A percentile compares a stretch with the other conserved stretches of the same genome.
Evolutionary conservation across 768 basidiomycete species (phyloP).

Genomic region (Lactifluus rugatus): DNA sequence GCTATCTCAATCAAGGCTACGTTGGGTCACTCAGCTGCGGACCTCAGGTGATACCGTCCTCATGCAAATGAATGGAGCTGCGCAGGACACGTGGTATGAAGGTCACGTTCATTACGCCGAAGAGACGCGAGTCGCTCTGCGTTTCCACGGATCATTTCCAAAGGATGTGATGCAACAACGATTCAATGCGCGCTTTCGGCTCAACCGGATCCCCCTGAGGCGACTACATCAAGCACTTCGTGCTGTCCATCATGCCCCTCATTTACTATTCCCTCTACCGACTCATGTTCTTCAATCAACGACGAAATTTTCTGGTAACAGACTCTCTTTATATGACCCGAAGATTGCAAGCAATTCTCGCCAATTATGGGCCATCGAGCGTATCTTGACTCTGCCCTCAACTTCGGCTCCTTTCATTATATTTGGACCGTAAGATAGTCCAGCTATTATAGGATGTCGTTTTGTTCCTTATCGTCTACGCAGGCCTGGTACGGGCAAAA

Average conservation of each 20-base stretch:
- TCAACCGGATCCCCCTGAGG: slow-evolving; percentile 44
- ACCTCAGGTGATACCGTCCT: background rate
- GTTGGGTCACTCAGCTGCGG: background rate
- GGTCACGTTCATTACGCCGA: slow-evolving; percentile 2
- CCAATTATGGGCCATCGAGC: background rate
- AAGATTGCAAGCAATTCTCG: slow-evolving; percentile 2
- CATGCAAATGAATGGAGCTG: background rate
- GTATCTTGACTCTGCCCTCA: background rate
- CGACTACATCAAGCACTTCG: slow-evolving; percentile 35
- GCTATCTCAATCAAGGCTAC: background rate
- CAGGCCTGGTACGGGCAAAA: slow-evolving; percentile 61
- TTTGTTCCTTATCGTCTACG: background rate
- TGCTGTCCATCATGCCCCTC: background rate
- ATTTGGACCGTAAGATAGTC: slow-evolving; percentile 51
- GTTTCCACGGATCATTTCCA: background rate
- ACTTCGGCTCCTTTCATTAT: slow-evolving; percentile 43
- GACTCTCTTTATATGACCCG: background rate
- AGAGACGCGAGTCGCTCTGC: background rate
- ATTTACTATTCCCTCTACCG: background rate
- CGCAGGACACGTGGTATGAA: slow-evolving; percentile 2
- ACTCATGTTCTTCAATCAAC: background rate
- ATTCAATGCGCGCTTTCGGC: slow-evolving; percentile 31
- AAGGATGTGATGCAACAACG: background rate
- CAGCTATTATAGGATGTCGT: background rate
- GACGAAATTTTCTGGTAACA: background rate